phyloP scores from a whole-genome alignment of 495 filamentous ascomycete species.

The Tetracladium setigerum region DNA sequence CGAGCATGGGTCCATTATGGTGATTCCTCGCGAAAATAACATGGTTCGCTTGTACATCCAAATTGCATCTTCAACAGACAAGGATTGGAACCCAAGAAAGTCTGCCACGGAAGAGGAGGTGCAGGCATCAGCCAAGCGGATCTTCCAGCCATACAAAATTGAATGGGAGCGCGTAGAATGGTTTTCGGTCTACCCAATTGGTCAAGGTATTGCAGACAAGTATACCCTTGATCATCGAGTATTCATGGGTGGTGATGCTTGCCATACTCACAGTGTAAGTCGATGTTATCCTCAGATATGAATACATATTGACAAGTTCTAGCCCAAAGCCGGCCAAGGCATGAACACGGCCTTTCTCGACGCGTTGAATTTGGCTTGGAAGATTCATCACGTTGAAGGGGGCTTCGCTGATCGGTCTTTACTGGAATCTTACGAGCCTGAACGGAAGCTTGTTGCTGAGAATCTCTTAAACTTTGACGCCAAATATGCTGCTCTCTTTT shows the following conservation, averaged over 20 bases:
- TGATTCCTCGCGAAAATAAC: slow-evolving; percentile 66
- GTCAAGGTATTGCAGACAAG: slow-evolving; percentile 61
- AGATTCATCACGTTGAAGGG: slow-evolving; percentile 62
- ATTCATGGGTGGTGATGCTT: slow-evolving; percentile 75
- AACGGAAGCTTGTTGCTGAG: slow-evolving; percentile 63
- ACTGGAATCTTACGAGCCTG: slow-evolving; percentile 63
- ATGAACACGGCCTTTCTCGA: slow-evolving; percentile 85
- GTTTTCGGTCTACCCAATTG: slow-evolving; percentile 65
- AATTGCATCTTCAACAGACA: slow-evolving; percentile 57
- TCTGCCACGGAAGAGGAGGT: slow-evolving; percentile 61
- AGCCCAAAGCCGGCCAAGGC: slow-evolving; percentile 75
- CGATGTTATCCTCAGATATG: slow-evolving; percentile 25
- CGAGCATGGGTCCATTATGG: slow-evolving; percentile 62
- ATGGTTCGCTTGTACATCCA: slow-evolving; percentile 75
- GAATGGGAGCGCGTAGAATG: slow-evolving; percentile 63
- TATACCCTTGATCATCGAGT: slow-evolving; percentile 62
- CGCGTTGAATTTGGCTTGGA: slow-evolving; percentile 78
- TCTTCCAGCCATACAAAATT: slow-evolving; percentile 59
- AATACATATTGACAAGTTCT: slow-evolving; percentile 18
- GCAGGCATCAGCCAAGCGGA: slow-evolving; percentile 54
- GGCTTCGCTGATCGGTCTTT: slow-evolving; percentile 49
- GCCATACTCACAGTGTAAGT: slow-evolving; percentile 64
- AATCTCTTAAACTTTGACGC: slow-evolving; percentile 68
- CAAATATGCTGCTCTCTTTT: slow-evolving; percentile 62
- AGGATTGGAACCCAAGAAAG: slow-evolving; percentile 51